phyloP scores from a whole-genome alignment of 495 filamentous ascomycete species.

The Penicillium herquei region DNA sequence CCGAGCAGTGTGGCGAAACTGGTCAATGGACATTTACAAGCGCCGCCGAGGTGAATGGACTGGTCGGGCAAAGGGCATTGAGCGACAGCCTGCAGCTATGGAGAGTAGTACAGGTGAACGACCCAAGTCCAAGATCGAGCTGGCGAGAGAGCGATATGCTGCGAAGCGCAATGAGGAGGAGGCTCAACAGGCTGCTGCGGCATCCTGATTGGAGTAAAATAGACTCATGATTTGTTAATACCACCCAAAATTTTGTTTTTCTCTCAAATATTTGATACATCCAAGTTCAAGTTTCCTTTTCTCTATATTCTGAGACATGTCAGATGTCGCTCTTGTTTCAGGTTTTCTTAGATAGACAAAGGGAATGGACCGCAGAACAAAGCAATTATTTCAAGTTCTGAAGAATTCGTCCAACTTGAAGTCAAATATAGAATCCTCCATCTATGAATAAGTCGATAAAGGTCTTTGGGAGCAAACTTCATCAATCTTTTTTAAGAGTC shows the following conservation, averaged over 20 bases:
- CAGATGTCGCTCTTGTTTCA: no score
- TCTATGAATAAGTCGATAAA: no score
- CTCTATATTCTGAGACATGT: no score
- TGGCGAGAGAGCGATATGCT: conserved; percentile 47
- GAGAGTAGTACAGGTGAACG: conserved; percentile 24
- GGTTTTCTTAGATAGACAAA: no score
- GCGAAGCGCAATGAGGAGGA: conserved; percentile 25
- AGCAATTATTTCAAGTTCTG: no score
- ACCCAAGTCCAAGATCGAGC: conserved; percentile 46
- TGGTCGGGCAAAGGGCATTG: conserved; percentile 57
- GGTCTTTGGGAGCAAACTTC: no score
- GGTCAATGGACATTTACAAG: conserved; percentile 87
- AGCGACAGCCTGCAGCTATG: conserved; percentile 19
- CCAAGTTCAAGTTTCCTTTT: no score
- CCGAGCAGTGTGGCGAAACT: conserved; percentile 84
- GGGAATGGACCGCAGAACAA: no score
- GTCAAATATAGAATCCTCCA: no score
- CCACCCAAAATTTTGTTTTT: background rate
- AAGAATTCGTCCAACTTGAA: no score
- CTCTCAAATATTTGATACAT: background rate
- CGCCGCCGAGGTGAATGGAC: conserved; percentile 68
- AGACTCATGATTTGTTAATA: background rate
- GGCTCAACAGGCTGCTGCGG: conserved; percentile 6
- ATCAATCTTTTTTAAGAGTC: no score
- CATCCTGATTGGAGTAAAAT: background rate